Evolutionary conservation across 139 green algal genomes (phyloP).

Genomic region (Tetradesmus lagerheimii): DNA sequence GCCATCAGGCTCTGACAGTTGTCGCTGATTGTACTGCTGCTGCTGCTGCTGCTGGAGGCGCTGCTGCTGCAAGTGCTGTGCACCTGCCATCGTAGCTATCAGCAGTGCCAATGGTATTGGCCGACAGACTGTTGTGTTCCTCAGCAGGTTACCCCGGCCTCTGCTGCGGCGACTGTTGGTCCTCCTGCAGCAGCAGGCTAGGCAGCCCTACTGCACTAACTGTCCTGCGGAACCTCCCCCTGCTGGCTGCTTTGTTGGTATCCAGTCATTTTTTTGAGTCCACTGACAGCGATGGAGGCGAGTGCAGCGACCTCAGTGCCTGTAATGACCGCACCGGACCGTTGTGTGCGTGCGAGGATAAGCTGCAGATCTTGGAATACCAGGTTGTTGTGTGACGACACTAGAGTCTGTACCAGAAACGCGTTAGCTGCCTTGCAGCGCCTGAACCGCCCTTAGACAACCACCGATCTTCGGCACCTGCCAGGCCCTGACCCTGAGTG

Average conservation of each 20-base stretch:
- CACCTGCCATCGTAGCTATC: not conserved
- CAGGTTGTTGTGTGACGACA: no score
- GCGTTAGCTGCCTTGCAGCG: no score
- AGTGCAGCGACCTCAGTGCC: not conserved
- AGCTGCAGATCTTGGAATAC: no score
- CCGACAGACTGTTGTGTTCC: no score
- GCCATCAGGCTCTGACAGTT: not conserved
- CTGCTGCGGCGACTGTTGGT: not conserved
- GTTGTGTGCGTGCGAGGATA: not conserved
- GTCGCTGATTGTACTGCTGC: not conserved
- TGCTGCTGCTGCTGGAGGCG: not conserved
- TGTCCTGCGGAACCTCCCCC: not conserved
- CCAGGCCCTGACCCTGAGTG: not conserved
- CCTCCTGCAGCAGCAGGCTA: not conserved
- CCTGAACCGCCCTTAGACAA: not conserved
- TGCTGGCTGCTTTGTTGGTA: no score
- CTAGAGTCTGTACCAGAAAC: no score
- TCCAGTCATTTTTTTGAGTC: no score
- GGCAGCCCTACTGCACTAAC: not conserved
- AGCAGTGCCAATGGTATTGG: no score
- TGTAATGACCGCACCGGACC: not conserved
- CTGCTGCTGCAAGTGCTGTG: not conserved
- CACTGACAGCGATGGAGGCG: not conserved
- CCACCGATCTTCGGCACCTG: not conserved
- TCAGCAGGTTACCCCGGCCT: no score